Base-by-base conservation (phyloP, 345 rosid genomes). In the Erucastrum elatum region DNA sequence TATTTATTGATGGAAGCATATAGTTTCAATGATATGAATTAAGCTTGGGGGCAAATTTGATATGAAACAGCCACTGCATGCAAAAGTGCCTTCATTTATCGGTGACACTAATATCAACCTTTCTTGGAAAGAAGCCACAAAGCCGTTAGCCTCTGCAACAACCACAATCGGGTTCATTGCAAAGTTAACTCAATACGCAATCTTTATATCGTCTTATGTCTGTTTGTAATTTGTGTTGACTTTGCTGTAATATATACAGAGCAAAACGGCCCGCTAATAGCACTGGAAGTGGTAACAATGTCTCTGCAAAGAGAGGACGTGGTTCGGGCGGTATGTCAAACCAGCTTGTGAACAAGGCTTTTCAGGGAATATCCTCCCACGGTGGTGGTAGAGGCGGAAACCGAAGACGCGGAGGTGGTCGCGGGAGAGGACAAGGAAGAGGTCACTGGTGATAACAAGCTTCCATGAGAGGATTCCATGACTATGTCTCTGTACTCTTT, bases 101-200 rank as follows among this genome's bases (percentile, higher is more conserved):
- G 98, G 98, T 73, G 98, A 95, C 64, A 91, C 89, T 80, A 95
- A 89, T 66, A 78, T 93, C 77, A 93, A 86, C 74, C 90, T 91
- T 51, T 95, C 99, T 49, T 95, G 99, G 99, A 95, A 91, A 83
- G 99, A 93, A 86, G 91, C 86, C 62, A 51, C 75, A 53, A 93
- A 89, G 84, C 81, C 94, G 49, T 82, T 90, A 46, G 78, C 91
- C 65, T 82, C 87, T 26, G 66, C 87, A 46, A 46, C 58, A 51
- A 69, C 90, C 2, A 63, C 83, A 35, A 72, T 89, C 16, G 98
- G 99, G 99, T 95, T 85, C 44, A 84, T 53, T 60, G 65, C 55
- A 64, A 71, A 29, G 61, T 51, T 55, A 3, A 74, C 75, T 49
- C 17, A 37, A 37, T 68, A 37, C n/a, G 0, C 21, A 30, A 63